Evolutionary conservation across 768 basidiomycete genomes (phyloP).

Genomic region (Lentinus tigrinus): DNA sequence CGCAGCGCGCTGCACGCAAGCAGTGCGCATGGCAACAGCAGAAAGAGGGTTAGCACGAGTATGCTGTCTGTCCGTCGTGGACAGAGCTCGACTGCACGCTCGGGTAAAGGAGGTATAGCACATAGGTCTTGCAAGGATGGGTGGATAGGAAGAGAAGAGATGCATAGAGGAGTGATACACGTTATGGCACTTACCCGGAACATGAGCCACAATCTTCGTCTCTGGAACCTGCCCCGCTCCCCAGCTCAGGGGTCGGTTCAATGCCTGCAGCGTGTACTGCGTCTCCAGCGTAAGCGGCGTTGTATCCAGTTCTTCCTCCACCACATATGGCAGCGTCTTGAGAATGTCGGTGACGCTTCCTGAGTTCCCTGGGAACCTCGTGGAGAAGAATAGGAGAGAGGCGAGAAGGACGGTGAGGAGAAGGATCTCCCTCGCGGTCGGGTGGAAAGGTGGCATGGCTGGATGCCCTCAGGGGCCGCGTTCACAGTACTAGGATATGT

Average conservation of each 20-base stretch:
- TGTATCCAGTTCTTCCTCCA: slow-evolving; percentile 8
- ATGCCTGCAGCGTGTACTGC: slow-evolving; percentile 25
- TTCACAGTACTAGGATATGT: no score
- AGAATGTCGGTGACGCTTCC: slow-evolving; percentile 1
- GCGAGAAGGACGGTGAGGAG: slow-evolving; percentile 29
- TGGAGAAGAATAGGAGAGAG: slow-evolving; percentile 21
- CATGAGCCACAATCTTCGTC: slow-evolving; percentile 71
- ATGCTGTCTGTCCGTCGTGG: no score
- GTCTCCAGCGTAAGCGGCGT: slow-evolving; percentile 21
- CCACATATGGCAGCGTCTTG: not conserved
- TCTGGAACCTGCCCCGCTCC: slow-evolving; percentile 40
- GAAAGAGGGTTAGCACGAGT: no score
- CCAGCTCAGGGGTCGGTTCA: slow-evolving; percentile 27
- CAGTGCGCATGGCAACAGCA: no score
- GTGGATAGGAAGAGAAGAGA: not conserved
- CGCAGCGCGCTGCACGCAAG: no score
- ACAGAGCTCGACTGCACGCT: no score
- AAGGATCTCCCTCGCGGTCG: slow-evolving; percentile 30
- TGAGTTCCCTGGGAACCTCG: slow-evolving; percentile 10
- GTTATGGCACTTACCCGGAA: slow-evolving; percentile 28
- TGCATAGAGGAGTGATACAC: not conserved
- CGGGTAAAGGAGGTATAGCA: no score
- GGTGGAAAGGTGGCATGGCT: slow-evolving; percentile 26
- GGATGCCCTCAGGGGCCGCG: not conserved
- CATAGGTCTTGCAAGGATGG: not conserved